Percentiles rank a stretch among this genome's conserved stretches.
Conservation (phyloP, 2,329 filamentous ascomycete species). For the Penicillium sp. region DNA sequence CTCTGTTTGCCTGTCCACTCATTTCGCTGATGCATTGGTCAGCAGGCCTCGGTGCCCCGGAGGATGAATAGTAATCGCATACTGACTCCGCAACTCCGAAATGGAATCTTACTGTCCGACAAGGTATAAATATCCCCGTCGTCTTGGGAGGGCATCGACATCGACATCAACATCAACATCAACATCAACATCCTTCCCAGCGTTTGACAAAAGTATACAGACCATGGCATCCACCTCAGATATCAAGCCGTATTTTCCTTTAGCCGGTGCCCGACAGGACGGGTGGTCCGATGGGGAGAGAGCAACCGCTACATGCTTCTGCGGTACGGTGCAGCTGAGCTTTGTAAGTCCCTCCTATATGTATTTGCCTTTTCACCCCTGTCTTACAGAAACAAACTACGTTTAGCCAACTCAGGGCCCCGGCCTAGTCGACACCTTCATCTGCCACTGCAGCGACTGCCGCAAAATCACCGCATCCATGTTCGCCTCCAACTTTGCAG, state of each 20-base stretch:
- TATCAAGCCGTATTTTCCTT: not conserved
- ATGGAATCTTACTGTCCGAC: not conserved
- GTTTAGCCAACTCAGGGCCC: not conserved
- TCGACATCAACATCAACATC: too few relatives aligned
- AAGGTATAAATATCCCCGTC: not conserved
- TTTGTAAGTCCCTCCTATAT: not conserved
- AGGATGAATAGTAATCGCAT: too few relatives aligned
- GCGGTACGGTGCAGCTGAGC: conserved; percentile 11
- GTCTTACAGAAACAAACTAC: not conserved
- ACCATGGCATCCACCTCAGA: not conserved
- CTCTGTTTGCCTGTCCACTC: too few relatives aligned
- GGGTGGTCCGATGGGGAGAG: conserved; percentile 6
- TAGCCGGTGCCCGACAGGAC: not conserved
- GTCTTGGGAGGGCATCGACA: not conserved
- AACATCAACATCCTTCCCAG: not conserved
- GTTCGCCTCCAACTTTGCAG: conserved; percentile 59
- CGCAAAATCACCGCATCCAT: conserved; percentile 67
- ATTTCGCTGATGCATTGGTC: too few relatives aligned
- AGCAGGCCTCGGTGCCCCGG: too few relatives aligned
- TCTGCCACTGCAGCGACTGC: conserved; percentile 67
- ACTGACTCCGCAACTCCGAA: not conserved
- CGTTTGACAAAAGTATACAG: not conserved
- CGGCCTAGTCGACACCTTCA: conserved; percentile 54
- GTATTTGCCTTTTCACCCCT: not conserved
- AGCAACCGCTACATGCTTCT: conserved; percentile 14